A percentile compares a stretch with the other conserved stretches of the same genome.
Conservation (phyloP, 345 rosid genomes). For the Populus pruinosa region DNA sequence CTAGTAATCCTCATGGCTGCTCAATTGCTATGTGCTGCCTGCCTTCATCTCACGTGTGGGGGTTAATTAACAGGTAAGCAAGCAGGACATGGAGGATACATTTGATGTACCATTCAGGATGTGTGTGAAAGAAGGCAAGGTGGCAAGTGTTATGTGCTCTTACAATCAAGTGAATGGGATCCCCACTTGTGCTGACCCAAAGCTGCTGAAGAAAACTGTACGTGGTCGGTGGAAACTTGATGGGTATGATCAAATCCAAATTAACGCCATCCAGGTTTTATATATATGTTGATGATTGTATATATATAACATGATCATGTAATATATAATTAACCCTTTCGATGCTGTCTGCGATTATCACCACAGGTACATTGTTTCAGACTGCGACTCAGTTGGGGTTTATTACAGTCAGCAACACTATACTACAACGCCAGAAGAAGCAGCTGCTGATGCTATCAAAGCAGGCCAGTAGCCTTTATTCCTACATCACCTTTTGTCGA, state of each 20-base stretch:
- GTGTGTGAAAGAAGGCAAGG: constrained; percentile 30
- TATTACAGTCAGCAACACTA: constrained; percentile 26
- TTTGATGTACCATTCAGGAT: constrained; percentile 30
- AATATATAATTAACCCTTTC: neutral
- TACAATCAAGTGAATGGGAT: constrained; percentile 35
- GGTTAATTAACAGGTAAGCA: constrained; percentile 23
- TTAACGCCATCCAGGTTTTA: neutral
- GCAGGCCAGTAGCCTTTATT: constrained; percentile 45
- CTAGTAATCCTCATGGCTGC: neutral
- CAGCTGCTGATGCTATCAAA: constrained; percentile 84
- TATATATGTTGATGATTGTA: neutral
- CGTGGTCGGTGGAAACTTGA: constrained; percentile 31
- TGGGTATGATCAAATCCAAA: constrained; percentile 9
- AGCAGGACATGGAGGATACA: constrained; percentile 33
- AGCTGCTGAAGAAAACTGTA: constrained; percentile 19
- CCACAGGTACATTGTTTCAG: constrained; percentile 31
- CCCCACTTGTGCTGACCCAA: constrained; percentile 36
- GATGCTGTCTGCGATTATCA: neutral
- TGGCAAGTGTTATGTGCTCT: constrained; percentile 37
- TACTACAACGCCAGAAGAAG: constrained; percentile 32
- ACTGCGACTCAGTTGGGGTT: constrained; percentile 34
- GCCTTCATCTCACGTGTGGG: neutral
- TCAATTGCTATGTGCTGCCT: neutral
- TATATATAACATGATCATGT: neutral
- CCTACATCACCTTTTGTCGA: neutral